Base-by-base conservation (phyloP, 768 basidiomycete genomes). In the Agrocybe praecox region DNA sequence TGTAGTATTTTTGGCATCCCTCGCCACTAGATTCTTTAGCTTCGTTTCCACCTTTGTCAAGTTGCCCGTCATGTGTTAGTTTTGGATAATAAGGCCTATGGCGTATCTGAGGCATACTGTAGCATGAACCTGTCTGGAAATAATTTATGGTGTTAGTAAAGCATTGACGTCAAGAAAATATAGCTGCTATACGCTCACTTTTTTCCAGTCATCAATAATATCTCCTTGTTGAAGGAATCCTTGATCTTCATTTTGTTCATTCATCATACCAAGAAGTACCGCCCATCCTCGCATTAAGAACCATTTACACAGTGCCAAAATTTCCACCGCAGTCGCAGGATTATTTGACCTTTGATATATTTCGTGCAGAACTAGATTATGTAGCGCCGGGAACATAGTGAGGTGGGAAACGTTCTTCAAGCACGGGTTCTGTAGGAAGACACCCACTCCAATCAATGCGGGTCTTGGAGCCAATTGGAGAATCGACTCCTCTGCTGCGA, bases 91-190 rank as follows among this genome's bases (percentile, higher is more conserved):
- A 34, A 0, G 71, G 71, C 10, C 68, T 65, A 2, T 56, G 29
- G 19, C 72, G 63, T 22, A 76, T 65, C 32, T 68, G 59, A 4
- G 72, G 69, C 52, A 69, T 62, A 10, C 26, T 58, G 40, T 74
- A 76, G 51, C 53, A 70, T 2, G 59, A 64, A 1, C 73, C 72
- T 15, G 65, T 70, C 68, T 69, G 45, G n/a, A n/a, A n/a, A n/a
- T 14, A 23, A 53, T 29, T 17, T 21, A 19, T 29, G 26, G 9
- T 29, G 26, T 29, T 29, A 9, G 26, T n/a, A n/a, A n/a, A 29
- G 9, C 26, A 9, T 29, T 9, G 26, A 29, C 26, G n/a, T n/a
- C 26, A 29, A 5, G 4, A 4, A 29, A 29, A 29, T 29, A 29
- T 29, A 29, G n/a, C 9, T 29, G 9, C 4, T 29, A 29, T 4